A percentile compares a stretch with the other conserved stretches of the same genome.
phyloP scores from a whole-genome alignment of 805 yeast genomes.

The Zygosaccharomyces pseudorouxii region DNA sequence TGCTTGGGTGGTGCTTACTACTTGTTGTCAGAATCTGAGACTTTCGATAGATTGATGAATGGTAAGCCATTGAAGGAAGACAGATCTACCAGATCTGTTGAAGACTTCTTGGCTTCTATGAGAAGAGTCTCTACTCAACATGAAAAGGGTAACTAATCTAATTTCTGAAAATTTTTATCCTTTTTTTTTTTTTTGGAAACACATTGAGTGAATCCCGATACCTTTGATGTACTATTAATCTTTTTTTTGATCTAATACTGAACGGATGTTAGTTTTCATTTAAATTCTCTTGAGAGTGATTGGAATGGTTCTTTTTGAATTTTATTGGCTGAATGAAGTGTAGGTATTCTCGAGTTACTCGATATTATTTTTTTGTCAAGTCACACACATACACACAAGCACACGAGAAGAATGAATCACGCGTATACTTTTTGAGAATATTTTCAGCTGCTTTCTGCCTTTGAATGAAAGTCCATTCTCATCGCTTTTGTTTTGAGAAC shows the following conservation, averaged over 20 bases:
- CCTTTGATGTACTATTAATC: slow-evolving; percentile 8
- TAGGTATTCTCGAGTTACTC: not conserved
- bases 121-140: slow-evolving; percentile 87
- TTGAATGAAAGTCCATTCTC: not conserved
- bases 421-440: slow-evolving; percentile 4
- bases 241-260: not conserved
- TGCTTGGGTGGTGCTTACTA: slow-evolving; percentile 94
- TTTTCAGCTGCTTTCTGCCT: not conserved
- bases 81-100: slow-evolving; percentile 61
- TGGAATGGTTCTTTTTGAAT: not conserved
- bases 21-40: slow-evolving; percentile 78
- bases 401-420: slow-evolving; percentile 7
- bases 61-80: slow-evolving; percentile 63
- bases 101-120: slow-evolving; percentile 82
- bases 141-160: slow-evolving; percentile 63
- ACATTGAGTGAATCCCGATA: slow-evolving; percentile 3
- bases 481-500: not conserved
- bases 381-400: slow-evolving; percentile 11
- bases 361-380: not conserved
- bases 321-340: not conserved
- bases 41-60: slow-evolving; percentile 79
- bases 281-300: not conserved
- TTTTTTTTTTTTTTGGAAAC: slow-evolving; percentile 6
- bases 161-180: slow-evolving; percentile 4
- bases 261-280: not conserved